Conservation (phyloP, 257 asterid species). For the Nemophila menziesii region DNA sequence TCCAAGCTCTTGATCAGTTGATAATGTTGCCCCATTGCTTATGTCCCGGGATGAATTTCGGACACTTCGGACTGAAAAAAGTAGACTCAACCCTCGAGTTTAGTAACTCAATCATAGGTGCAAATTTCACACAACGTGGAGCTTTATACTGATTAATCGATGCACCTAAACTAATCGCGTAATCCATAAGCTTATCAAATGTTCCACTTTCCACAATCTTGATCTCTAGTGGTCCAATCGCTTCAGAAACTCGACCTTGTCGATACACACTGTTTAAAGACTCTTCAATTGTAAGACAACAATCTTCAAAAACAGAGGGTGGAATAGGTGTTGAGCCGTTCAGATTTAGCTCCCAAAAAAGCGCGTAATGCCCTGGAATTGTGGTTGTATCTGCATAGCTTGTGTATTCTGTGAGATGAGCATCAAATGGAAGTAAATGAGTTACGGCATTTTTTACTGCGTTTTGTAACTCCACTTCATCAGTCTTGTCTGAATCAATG, state of each 20-base stretch:
- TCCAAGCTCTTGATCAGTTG: conserved; percentile 1
- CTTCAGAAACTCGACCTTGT: conserved; percentile 21
- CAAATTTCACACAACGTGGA: conserved; percentile 33
- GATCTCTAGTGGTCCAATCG: conserved; percentile 28
- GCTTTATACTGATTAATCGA: conserved; percentile 33
- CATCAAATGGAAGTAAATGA: conserved; percentile 20
- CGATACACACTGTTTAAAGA: conserved; percentile 25
- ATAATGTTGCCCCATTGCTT: conserved; percentile 25
- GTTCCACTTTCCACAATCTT: conserved; percentile 30
- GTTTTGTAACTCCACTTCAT: conserved; percentile 26
- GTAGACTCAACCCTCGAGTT: conserved; percentile 18
- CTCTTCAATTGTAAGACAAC: conserved; percentile 27
- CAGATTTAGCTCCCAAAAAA: conserved; percentile 24
- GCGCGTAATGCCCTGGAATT: conserved; percentile 29
- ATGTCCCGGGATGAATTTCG: conserved; percentile 28
- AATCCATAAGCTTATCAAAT: conserved; percentile 33
- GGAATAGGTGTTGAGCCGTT: conserved; percentile 14
- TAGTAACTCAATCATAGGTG: conserved; percentile 26
- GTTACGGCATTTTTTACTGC: conserved; percentile 18
- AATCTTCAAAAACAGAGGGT: conserved; percentile 18
- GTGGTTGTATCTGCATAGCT: conserved; percentile 29
- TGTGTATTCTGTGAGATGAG: conserved; percentile 20
- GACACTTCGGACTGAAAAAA: conserved; percentile 27
- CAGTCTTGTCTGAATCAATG: conserved; percentile 26
- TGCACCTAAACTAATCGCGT: conserved; percentile 29